phyloP scores from a whole-genome alignment of 129 eudicot genomes.

The Flaveria trinervia region DNA sequence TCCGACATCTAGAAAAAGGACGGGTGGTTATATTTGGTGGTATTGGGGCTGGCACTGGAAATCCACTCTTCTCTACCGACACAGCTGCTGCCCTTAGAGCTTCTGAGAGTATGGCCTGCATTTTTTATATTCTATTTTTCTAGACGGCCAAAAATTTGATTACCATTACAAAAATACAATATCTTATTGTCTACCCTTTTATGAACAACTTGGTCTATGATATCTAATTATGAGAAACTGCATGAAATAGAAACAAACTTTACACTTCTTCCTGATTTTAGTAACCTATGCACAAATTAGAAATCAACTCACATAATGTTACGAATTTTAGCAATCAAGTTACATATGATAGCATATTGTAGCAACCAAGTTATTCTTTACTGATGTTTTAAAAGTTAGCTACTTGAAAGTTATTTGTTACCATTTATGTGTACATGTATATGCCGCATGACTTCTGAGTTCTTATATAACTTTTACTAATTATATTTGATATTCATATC shows the following conservation, averaged over 20 bases:
- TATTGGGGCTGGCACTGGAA: conserved; percentile 87
- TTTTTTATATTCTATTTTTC: background rate
- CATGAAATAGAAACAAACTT: background rate
- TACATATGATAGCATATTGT: background rate
- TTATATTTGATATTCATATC: background rate
- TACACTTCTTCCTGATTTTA: background rate
- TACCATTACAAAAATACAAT: background rate
- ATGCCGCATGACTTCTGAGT: background rate
- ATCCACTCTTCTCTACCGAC: conserved; percentile 88
- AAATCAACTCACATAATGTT: background rate
- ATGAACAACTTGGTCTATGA: background rate
- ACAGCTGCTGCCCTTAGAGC: conserved; percentile 93
- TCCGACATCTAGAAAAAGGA: conserved; percentile 87
- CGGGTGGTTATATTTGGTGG: conserved; percentile 94
- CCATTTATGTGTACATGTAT: background rate
- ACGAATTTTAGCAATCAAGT: background rate
- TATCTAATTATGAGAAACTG: conserved; percentile 2
- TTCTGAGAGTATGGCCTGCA: conserved; percentile 62
- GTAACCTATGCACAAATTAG: background rate
- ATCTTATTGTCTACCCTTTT: background rate
- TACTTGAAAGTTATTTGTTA: background rate
- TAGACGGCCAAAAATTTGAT: background rate
- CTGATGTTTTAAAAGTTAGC: background rate
- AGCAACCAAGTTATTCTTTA: background rate
- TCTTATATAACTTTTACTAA: background rate